Evolutionary conservation across 495 filamentous ascomycete species (phyloP).

Genomic region (Bathelium albidoporum): DNA sequence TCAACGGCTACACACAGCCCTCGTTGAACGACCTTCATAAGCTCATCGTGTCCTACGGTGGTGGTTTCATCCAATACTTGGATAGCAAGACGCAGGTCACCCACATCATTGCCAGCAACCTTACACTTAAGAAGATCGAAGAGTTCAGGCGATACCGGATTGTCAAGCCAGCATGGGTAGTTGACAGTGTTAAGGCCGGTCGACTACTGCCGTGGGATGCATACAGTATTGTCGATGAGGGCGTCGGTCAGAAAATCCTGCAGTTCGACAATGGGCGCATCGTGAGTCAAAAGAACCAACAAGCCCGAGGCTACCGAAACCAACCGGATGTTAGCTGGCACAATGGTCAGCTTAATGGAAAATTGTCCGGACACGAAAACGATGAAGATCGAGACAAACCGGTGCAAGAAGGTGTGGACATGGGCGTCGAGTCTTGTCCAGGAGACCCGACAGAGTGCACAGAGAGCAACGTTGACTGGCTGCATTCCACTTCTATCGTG

Average conservation of each 20-base stretch:
- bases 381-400: not conserved
- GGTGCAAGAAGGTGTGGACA: not conserved
- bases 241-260: constrained; percentile 61
- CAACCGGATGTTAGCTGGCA: constrained; percentile 74
- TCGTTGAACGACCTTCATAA: constrained; percentile 76
- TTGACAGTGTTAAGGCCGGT: constrained; percentile 74
- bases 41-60: constrained; percentile 80
- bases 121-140: constrained; percentile 83
- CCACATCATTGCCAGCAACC: constrained; percentile 82
- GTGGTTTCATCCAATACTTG: constrained; percentile 89
- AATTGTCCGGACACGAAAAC: no score
- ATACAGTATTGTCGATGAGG: constrained; percentile 74
- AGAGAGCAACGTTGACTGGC: no score
- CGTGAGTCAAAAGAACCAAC: constrained; percentile 52
- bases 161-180: constrained; percentile 93
- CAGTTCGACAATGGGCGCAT: constrained; percentile 65
- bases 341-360: constrained; percentile 57
- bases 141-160: constrained; percentile 81
- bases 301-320: constrained; percentile 52
- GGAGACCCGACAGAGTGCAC: not conserved
- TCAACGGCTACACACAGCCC: constrained; percentile 90
- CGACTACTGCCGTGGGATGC: constrained; percentile 73
- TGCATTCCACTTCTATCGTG: no score
- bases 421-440: not conserved
- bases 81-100: constrained; percentile 87